Conservation (phyloP, 768 basidiomycete genomes). For the Myochromella boudieri region DNA sequence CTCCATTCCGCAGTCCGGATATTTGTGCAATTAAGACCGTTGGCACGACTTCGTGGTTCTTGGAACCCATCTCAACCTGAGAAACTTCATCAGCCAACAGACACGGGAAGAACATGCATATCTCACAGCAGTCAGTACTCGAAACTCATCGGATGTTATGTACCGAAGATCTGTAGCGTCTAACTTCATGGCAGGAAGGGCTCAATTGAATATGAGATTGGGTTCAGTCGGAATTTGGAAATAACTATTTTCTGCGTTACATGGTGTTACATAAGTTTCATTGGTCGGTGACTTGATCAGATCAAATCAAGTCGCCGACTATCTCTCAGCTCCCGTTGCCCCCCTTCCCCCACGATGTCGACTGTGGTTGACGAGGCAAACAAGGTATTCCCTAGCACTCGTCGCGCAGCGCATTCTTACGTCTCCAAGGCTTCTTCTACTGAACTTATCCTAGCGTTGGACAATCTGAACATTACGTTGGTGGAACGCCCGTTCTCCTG, state of each 20-base stretch:
- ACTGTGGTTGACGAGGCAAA: constrained; percentile 17
- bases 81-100: constrained; percentile 5
- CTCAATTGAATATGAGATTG: too few relatives aligned
- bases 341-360: too few relatives aligned
- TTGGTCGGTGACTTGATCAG: neutral
- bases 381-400: too few relatives aligned
- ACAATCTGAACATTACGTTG: constrained; percentile 8
- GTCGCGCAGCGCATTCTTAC: too few relatives aligned
- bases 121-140: constrained; percentile 90
- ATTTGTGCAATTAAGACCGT: constrained; percentile 87
- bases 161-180: constrained; percentile 95
- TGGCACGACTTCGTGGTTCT: constrained; percentile 97
- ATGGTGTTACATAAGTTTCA: neutral
- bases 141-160: constrained; percentile 87
- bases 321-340: too few relatives aligned
- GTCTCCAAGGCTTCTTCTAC: constrained; percentile 14
- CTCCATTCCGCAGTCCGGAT: constrained; percentile 88
- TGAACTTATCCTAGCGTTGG: constrained; percentile 11
- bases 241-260: too few relatives aligned
- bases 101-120: neutral
- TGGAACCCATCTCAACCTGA: constrained; percentile 96
- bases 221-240: too few relatives aligned
- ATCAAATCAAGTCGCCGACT: constrained; percentile 1
- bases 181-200: constrained; percentile 86
- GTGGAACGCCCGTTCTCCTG: neutral